Percentiles rank a stretch among this genome's conserved stretches.
These are phyloP conservation scores for Betula pendula DNA, from an alignment of 306 rosid genomes.

Conservation along the genomic window DNA sequence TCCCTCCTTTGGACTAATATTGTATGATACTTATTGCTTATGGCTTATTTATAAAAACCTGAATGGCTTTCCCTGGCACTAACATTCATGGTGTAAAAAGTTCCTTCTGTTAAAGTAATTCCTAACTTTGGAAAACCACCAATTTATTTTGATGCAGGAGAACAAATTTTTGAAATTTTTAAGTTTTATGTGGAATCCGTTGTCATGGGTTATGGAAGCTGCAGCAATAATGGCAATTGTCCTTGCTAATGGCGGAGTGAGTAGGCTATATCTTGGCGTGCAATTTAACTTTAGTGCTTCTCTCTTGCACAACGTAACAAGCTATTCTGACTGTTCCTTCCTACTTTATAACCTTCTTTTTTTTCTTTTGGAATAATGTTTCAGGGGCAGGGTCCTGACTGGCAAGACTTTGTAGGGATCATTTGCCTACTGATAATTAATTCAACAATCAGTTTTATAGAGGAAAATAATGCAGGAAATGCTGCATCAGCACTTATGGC, in stretches of 20 bases:
- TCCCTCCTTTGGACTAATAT: background rate
- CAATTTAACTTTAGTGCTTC: slow-evolving; percentile 2
- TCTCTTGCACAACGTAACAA: background rate
- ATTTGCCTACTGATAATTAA: slow-evolving; percentile 66
- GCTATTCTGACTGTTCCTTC: slow-evolving; percentile 4
- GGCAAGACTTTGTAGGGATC: slow-evolving; percentile 92
- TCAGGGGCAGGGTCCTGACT: slow-evolving; percentile 89
- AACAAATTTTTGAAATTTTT: slow-evolving; percentile 76
- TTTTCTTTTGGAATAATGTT: slow-evolving; percentile 24
- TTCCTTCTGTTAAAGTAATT: slow-evolving; percentile 6
- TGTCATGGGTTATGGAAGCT: slow-evolving; percentile 98
- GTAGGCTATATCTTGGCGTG: slow-evolving; percentile 28
- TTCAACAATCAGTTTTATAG: slow-evolving; percentile 88
- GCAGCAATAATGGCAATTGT: slow-evolving; percentile 85
- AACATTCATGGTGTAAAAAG: background rate
- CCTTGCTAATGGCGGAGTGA: slow-evolving; percentile 91
- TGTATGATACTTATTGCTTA: background rate
- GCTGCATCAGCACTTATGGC: slow-evolving; percentile 88
- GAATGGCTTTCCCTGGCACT: background rate
- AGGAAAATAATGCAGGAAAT: slow-evolving; percentile 87
- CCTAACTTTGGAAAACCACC: slow-evolving; percentile 3
- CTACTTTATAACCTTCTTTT: slow-evolving; percentile 16
- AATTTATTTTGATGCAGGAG: slow-evolving; percentile 50
- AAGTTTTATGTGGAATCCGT: slow-evolving; percentile 89
- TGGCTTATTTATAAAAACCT: background rate